Evolutionary conservation across 306 rosid genomes (phyloP), one percentile per base, ranked within the genome.

Genomic region (Lathyrus aphaca): DNA sequence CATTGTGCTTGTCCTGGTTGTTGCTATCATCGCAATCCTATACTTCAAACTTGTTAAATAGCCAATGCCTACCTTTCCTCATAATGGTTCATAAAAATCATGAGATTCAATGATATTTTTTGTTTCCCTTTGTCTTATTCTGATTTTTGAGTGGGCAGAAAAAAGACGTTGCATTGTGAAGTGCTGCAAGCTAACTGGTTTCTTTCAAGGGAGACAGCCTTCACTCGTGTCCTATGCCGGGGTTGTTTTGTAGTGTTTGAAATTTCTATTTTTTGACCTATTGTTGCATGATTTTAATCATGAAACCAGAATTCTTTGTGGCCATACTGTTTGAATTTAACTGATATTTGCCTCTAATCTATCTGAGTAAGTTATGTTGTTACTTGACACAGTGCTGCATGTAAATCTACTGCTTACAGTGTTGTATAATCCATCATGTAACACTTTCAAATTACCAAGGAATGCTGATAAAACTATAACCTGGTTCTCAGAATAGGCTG

Each of bases 41-140:
- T 93, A 88, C 87, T 88, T 93, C 80, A 90, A 93, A 80, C 94
- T 93, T 61, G n/a, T 64, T 5, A 83, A 80, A 53, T 93, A 90
- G 81, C 8, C 44, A 29, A 68, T 64, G 23, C 19, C 9, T 35
- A 37, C 29, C 1, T 55, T 39, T 64, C 58, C 15, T 75, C 23
- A 29, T 64, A 63, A 42, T 75, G 81, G 80, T 68, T 60, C 84
- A 76, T 68, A 56, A 45, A 64, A 76, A 71, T 72, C 63, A 50
- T 1, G 14, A 76, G 72, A 46, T 29, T 57, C 65, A 51, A 23
- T 55, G 59, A 55, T 69, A 38, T 67, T 65, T 71, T 40, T 68
- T 30, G 45, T 54, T 3, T 53, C 69, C 38, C 23, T 16, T 40
- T 32, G 19, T 66, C 23, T 59, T 77, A 63, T 73, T 65, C 71